phyloP scores from a whole-genome alignment of 495 filamentous ascomycete species.

The Hyaloscypha bicolor region DNA sequence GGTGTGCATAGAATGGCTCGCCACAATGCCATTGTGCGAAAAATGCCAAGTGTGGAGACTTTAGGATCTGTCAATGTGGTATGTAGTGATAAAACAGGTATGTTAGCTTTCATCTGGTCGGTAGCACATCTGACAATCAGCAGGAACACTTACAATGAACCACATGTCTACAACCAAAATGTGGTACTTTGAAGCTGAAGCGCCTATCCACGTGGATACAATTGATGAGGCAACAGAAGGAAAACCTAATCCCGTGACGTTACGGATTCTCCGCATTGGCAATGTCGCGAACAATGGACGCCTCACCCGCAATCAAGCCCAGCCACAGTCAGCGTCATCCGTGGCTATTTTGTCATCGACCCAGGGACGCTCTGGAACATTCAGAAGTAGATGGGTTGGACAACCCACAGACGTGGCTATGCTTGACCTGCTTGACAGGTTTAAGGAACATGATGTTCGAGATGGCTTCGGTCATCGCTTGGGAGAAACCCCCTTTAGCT shows the following conservation, averaged over 20 bases:
- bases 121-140: constrained; percentile 10
- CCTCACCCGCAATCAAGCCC: constrained; percentile 62
- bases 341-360: constrained; percentile 79
- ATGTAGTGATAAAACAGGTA: constrained; percentile 92
- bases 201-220: constrained; percentile 73
- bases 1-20: constrained; percentile 95
- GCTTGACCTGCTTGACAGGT: constrained; percentile 85
- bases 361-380: constrained; percentile 44
- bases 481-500: constrained; percentile 91
- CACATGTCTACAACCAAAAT: constrained; percentile 98
- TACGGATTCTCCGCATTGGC: constrained; percentile 81
- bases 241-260: constrained; percentile 69
- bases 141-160: constrained; percentile 86
- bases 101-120: constrained; percentile 35
- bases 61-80: constrained; percentile 98
- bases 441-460: constrained; percentile 87
- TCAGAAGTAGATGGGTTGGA: constrained; percentile 84
- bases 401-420: constrained; percentile 97
- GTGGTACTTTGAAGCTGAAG: constrained; percentile 81
- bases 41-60: constrained; percentile 94
- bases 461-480: constrained; percentile 78
- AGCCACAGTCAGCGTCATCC: constrained; percentile 65
- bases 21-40: constrained; percentile 89
- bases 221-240: constrained; percentile 62
- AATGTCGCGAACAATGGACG: constrained; percentile 97